phyloP scores from a whole-genome alignment of 1,139 yeast genomes.

The Yamadazyma pseudoaaseri region DNA sequence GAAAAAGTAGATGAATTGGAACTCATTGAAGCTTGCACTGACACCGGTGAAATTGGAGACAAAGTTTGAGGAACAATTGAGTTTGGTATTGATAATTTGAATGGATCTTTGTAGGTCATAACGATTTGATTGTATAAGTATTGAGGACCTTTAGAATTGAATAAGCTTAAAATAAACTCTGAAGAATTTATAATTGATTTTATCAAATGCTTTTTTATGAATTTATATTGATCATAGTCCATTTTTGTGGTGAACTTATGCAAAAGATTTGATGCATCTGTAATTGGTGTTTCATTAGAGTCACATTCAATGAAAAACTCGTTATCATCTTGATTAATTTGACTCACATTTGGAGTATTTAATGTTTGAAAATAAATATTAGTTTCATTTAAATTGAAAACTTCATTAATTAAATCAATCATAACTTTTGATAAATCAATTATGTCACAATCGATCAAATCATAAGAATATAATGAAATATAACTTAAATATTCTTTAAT shows the following conservation, averaged over 20 bases:
- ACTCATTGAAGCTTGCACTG: not conserved
- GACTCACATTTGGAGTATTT: slow-evolving; percentile 10
- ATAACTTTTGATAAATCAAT: slow-evolving; percentile 36
- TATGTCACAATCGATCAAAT: slow-evolving; percentile 32
- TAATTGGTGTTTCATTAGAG: not conserved
- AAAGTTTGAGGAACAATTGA: slow-evolving; percentile 8
- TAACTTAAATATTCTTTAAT: slow-evolving; percentile 40
- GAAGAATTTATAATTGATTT: slow-evolving; percentile 33
- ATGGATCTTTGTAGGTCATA: slow-evolving; percentile 18
- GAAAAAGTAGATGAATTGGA: slow-evolving; percentile 1
- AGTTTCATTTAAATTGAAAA: slow-evolving; percentile 16
- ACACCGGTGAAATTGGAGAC: slow-evolving; percentile 14
- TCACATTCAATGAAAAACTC: slow-evolving; percentile 12
- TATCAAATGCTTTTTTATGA: slow-evolving; percentile 32
- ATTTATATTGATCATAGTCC: slow-evolving; percentile 25
- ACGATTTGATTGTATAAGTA: slow-evolving; percentile 25
- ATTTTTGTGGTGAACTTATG: slow-evolving; percentile 10
- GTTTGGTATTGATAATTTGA: slow-evolving; percentile 7
- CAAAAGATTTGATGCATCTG: not conserved
- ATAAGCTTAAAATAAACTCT: slow-evolving; percentile 31
- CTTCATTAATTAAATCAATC: slow-evolving; percentile 38
- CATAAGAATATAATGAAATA: slow-evolving; percentile 35
- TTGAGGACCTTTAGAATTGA: slow-evolving; percentile 38
- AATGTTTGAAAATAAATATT: slow-evolving; percentile 24
- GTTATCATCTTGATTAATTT: slow-evolving; percentile 7